phyloP scores from a whole-genome alignment of 2,329 filamentous ascomycete genomes.

The Chrysoporthe puriensis region DNA sequence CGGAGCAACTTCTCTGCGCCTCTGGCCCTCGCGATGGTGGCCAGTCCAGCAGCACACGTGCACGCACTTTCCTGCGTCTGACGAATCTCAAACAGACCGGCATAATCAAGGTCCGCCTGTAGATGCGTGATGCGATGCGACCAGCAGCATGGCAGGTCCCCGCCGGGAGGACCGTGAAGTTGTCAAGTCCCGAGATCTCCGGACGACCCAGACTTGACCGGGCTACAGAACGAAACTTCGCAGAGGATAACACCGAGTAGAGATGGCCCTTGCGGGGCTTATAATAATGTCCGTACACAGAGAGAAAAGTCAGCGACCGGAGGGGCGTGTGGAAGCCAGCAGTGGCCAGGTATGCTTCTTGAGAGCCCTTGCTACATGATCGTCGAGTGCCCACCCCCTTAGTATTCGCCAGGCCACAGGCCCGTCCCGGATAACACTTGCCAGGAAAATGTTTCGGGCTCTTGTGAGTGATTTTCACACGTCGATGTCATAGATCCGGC shows the following conservation, averaged over 20 bases:
- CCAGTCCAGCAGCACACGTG: background rate
- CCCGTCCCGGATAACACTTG: constrained; percentile 15
- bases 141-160: background rate
- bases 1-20: background rate
- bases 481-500: constrained; percentile 37
- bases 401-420: background rate
- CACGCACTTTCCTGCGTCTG: background rate
- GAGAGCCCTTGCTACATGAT: background rate
- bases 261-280: background rate
- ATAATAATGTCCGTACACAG: background rate
- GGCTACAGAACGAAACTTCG: background rate
- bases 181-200: constrained; percentile 12
- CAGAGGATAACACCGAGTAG: background rate
- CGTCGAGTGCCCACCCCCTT: background rate
- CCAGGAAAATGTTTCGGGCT: constrained; percentile 20
- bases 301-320: background rate
- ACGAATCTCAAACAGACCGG: background rate
- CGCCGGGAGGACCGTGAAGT: background rate
- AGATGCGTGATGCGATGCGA: background rate
- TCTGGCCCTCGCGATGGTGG: background rate
- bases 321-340: background rate
- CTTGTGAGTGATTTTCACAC: constrained; percentile 33
- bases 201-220: constrained; percentile 9
- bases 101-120: background rate
- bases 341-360: background rate